Base-by-base conservation (phyloP, 140 eudicot genomes). In the Erigeron philadelphicus region DNA sequence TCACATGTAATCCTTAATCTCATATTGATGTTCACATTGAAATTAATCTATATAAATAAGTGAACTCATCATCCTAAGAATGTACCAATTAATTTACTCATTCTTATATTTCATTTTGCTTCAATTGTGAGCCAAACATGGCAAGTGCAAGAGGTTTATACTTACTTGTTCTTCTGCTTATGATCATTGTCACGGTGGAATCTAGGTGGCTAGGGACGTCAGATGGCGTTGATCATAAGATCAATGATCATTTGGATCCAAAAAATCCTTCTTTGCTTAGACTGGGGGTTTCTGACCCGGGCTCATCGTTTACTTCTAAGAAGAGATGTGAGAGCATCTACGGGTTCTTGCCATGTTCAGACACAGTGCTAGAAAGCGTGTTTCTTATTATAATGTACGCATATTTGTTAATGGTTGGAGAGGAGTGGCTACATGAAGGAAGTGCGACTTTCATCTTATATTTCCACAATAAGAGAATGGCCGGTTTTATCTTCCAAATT, bases 321-420 rank as follows among this genome's bases (percentile, higher is more conserved):
- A 64, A 17, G 44, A 64, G 62, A 4, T 81, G 83, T 25, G 64
- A 54, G 6, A 82, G 72, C 65, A 53, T 69, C 10, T 81, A 81
- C 13, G 83, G 81, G 7, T 78, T 81, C 70, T 55, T 78, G 61
- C 83, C 86, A 17, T 81, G 87, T 59, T 78, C 84, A 19, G 84
- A 82, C 59, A 82, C 65, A n/a, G 59, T 59, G 3, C 56, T 25
- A 1, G 87, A 83, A 10, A 72, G 69, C 42, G 23, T 82, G 18
- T 82, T 82, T 63, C 71, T 68, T 18, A 75, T 79, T 10, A 40
- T 75, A 25, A 75, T 79, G 35, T 82, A 75, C 23, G 71, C 80
- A 5, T 75, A 74, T 8, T 45, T 72, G 43, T 61, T 82, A 17
- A 72, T 61, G 16, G 25, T 18, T 6, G 87, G 81, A 1, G 81